Evolutionary conservation across 2,329 filamentous ascomycete genomes (phyloP).

Genomic region (Immersiporthe knoxdaviesiana): DNA sequence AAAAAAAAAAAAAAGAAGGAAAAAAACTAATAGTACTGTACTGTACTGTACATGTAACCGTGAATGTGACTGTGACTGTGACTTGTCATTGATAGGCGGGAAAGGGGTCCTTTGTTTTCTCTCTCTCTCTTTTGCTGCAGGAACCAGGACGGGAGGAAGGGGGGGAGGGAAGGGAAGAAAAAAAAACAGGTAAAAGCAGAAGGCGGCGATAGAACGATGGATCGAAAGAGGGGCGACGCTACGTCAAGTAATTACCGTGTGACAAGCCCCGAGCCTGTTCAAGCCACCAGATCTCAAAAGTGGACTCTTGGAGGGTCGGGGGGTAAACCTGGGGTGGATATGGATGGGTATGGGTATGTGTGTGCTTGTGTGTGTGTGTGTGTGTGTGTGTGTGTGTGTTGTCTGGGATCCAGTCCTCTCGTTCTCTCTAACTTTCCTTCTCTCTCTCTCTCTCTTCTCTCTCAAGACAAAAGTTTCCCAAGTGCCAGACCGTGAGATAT

Average conservation of each 20-base stretch:
- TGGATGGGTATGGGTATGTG: not conserved
- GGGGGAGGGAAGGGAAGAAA: not conserved
- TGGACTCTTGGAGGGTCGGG: not conserved
- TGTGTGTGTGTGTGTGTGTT: not conserved
- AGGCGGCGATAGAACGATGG: not conserved
- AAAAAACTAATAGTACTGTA: not conserved
- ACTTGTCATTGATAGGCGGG: too few species aligned
- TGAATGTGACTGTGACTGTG: not conserved
- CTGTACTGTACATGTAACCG: not conserved
- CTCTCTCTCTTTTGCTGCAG: not conserved
- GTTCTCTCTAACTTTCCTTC: too few species aligned
- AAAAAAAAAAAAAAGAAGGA: too few species aligned
- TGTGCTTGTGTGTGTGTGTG: not conserved
- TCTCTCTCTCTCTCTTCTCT: too few species aligned
- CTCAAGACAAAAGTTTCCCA: not conserved
- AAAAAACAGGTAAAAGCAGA: not conserved
- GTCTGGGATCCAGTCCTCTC: not conserved
- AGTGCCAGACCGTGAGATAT: too few species aligned
- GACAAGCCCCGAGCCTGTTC: not conserved
- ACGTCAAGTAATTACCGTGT: constrained; percentile 9
- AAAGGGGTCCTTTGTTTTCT: not conserved
- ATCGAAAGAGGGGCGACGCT: not conserved
- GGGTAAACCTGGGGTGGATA: not conserved
- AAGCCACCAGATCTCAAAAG: constrained; percentile 4
- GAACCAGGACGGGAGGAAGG: not conserved